These are phyloP conservation scores for Gnomoniopsis sp. DNA, from an alignment of 2,329 filamentous ascomycete genomes.

Conservation along the genomic window DNA sequence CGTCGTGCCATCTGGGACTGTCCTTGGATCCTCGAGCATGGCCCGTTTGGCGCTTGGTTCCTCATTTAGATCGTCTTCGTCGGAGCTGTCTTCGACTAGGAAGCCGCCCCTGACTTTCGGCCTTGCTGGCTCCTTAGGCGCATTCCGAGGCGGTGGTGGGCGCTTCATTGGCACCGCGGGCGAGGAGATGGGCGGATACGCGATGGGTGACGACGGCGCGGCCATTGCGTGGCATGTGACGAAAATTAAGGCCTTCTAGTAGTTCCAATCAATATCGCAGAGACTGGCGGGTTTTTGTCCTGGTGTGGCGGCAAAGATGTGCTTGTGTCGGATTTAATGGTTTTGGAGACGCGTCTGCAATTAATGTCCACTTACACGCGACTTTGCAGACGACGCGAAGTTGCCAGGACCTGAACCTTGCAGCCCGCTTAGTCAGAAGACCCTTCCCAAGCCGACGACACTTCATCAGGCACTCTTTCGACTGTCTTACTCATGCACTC, in stretches of 20 bases:
- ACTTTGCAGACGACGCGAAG: not conserved
- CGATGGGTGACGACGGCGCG: constrained; percentile 25
- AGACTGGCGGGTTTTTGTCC: not conserved
- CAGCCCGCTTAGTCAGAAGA: not conserved
- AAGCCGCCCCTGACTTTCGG: constrained; percentile 39
- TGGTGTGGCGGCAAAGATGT: not conserved
- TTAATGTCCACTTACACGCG: not conserved
- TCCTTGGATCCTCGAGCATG: constrained; percentile 34
- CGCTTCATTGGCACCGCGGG: constrained; percentile 32
- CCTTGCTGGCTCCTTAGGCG: constrained; percentile 26
- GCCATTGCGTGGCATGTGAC: constrained; percentile 19
- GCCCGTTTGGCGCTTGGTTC: constrained; percentile 40
- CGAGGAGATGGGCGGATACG: constrained; percentile 26
- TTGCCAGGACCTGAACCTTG: not conserved
- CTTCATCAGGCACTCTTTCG: no score
- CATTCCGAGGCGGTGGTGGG: constrained; percentile 29
- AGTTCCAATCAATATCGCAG: not conserved
- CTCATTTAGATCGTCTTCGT: constrained; percentile 30
- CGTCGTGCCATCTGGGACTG: constrained; percentile 16
- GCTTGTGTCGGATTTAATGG: not conserved
- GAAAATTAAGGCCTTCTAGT: not conserved
- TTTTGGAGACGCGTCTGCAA: not conserved
- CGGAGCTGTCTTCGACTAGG: constrained; percentile 40
- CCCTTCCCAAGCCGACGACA: constrained; percentile 11
- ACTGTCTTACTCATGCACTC: no score